A percentile compares a stretch with the other conserved stretches of the same genome.
Conservation (phyloP, 257 asterid species). For the Cordia subcordata region DNA sequence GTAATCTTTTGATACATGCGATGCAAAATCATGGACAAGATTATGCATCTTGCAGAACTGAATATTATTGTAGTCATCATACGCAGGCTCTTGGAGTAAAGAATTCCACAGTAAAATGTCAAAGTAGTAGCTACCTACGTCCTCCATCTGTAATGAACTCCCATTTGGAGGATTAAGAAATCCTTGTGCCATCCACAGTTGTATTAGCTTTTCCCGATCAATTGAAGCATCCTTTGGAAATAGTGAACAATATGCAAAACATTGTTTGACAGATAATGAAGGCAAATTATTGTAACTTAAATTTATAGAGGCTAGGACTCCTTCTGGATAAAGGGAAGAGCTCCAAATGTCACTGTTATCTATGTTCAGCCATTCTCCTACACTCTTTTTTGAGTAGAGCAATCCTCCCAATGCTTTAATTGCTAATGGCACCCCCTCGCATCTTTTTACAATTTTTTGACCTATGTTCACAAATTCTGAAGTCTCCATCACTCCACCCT, state of each 20-base stretch:
- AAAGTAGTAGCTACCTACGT: background rate
- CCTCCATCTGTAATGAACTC: slow-evolving; percentile 1
- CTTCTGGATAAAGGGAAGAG: background rate
- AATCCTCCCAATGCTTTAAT: background rate
- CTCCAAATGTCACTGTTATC: background rate
- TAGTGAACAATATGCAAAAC: slow-evolving; percentile 13
- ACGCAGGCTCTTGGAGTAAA: background rate
- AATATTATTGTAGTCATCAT: background rate
- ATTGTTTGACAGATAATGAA: background rate
- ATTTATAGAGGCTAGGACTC: background rate
- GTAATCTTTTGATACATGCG: background rate
- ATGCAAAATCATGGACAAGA: slow-evolving; percentile 10
- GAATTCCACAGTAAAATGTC: background rate
- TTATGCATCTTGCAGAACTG: slow-evolving; percentile 4
- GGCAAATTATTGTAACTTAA: slow-evolving; percentile 12
- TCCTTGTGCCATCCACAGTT: slow-evolving; percentile 18
- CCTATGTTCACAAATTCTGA: background rate
- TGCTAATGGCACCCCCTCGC: background rate
- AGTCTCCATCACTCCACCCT: background rate
- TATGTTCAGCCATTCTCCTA: background rate
- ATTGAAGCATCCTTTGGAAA: background rate
- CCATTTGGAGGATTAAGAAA: background rate
- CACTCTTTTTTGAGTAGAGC: background rate
- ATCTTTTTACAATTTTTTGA: background rate
- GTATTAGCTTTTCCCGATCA: slow-evolving; percentile 2